Conservation (phyloP, 768 basidiomycete genomes). For the Leccinellum rugosiceps region DNA sequence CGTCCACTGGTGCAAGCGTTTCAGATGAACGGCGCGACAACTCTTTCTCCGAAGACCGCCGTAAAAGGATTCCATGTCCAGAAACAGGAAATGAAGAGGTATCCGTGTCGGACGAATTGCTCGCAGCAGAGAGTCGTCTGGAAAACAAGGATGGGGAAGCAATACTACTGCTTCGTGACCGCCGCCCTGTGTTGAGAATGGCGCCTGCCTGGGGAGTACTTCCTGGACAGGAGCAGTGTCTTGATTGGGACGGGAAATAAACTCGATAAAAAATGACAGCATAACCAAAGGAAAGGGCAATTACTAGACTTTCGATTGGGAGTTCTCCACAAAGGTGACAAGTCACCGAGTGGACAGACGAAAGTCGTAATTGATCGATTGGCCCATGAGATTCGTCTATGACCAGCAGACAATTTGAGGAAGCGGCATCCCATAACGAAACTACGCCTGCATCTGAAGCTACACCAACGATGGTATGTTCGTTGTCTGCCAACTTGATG, state of each 20-base stretch:
- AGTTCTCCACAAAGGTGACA: conserved; percentile 74
- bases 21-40: conserved; percentile 46
- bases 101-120: conserved; percentile 38
- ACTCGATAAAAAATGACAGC: conserved; percentile 64
- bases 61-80: conserved; percentile 73
- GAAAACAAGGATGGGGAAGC: conserved; percentile 44
- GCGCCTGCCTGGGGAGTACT: conserved; percentile 44
- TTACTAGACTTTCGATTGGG: conserved; percentile 59
- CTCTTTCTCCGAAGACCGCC: conserved; percentile 71
- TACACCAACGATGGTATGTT: conserved; percentile 54
- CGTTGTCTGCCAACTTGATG: conserved; percentile 47
- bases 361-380: conserved; percentile 60
- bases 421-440: conserved; percentile 73
- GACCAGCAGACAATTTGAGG: conserved; percentile 58
- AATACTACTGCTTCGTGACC: conserved; percentile 64
- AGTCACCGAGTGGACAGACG: conserved; percentile 47
- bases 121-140: conserved; percentile 46
- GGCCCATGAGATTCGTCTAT: conserved; percentile 58
- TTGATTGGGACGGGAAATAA: conserved; percentile 51
- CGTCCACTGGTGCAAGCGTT: conserved; percentile 38
- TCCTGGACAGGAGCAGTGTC: conserved; percentile 66
- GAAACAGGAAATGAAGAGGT: conserved; percentile 71
- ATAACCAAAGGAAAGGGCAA: conserved; percentile 65
- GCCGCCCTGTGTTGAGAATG: conserved; percentile 46
- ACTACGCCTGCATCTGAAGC: conserved; percentile 65